Evolutionary conservation across 805 yeast genomes (phyloP), one percentile per base, ranked within the genome.

Genomic region (Wickerhamomyces sydowiorum): DNA sequence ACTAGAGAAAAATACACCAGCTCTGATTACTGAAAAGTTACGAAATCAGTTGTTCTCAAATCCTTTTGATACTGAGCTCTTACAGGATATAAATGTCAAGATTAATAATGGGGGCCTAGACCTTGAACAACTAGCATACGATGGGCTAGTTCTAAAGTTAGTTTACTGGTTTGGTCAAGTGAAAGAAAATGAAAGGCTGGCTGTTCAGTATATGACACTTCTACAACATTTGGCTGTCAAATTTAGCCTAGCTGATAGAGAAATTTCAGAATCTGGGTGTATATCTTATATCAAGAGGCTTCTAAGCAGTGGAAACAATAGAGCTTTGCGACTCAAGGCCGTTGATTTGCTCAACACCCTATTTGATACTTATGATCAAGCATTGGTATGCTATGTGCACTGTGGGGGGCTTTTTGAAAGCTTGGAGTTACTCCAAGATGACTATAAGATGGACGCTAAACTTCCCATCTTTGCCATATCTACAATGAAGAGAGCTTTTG

Each of bases 351-450:
- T 55, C 7, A 19, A n/a, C 1, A 1, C 13, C 2, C 15, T 51
- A 1, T 43, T 70, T 20, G 48, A 56, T n/a, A 3, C 17, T 10
- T 48, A 52, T 9, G 65, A 63, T 14, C 50, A 47, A 20, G 66
- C 71, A 2, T 45, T 71, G 12, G 55, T 65, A 4, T 60, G 65
- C 63, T 69, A 72, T 45, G 62, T 72, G 5, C 66, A 74, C 3
- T 59, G 69, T 39, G 78, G 78, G 4, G 75, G 76, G 0, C 51
- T 73, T 19, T 61, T 64, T 29, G 60, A 65, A 4, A 51, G 67
- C 18, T 52, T 75, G 3, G 62, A 65, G 32, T 64, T 73, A 38
- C 61, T 72, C 3, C 74, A 72, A 42, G 77, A 69, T 40, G 73
- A 71, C 41, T 69, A 62, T 41, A 72, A 66, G 38, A 35, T 57